phyloP scores from a whole-genome alignment of 1,139 yeast genomes.

The Hyphopichia fennica region DNA sequence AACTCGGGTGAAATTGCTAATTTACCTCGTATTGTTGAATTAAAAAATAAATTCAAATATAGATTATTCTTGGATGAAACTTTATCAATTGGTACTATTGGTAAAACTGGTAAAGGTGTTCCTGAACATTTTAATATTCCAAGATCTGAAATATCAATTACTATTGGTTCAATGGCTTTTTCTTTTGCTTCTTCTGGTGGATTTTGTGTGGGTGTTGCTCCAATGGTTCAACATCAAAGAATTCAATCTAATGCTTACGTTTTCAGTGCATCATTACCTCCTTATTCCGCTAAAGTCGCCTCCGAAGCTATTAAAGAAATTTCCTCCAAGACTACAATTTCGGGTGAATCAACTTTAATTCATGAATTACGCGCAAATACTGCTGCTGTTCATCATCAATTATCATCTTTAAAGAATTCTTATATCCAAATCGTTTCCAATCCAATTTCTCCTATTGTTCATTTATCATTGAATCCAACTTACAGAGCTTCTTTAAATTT shows the following conservation, averaged over 20 bases:
- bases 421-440: conserved; percentile 57
- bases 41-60: conserved; percentile 80
- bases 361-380: conserved; percentile 26
- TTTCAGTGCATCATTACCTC: conserved; percentile 93
- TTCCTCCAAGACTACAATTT: conserved; percentile 26
- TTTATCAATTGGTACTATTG: conserved; percentile 82
- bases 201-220: conserved; percentile 81
- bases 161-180: conserved; percentile 82
- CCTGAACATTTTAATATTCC: conserved; percentile 70
- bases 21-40: conserved; percentile 65
- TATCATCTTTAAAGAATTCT: conserved; percentile 20
- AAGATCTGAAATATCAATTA: conserved; percentile 71
- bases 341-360: conserved; percentile 35
- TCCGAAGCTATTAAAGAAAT: conserved; percentile 56
- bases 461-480: conserved; percentile 51
- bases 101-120: conserved; percentile 82
- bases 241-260: conserved; percentile 88
- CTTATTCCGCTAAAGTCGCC: conserved; percentile 79
- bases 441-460: conserved; percentile 65
- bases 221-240: conserved; percentile 91
- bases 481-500: conserved; percentile 43
- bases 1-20: conserved; percentile 81
- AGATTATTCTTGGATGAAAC: conserved; percentile 87
- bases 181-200: conserved; percentile 93
- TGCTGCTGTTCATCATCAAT: conserved; percentile 16